phyloP scores from a whole-genome alignment of 2,329 filamentous ascomycete genomes.

The Thielaviopsis ethacetica region DNA sequence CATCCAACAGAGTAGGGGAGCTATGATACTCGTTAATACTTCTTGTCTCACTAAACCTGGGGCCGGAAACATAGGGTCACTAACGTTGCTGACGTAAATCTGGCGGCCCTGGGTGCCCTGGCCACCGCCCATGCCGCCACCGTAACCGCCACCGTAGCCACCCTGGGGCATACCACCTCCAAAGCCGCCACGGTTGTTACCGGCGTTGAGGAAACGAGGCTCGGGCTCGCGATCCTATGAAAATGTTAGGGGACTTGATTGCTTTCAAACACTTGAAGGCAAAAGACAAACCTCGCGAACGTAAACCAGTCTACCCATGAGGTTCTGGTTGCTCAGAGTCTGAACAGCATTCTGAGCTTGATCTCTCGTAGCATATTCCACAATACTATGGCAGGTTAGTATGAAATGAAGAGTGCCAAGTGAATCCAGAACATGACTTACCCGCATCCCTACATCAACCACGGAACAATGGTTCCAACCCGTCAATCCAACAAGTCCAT shows the following conservation, averaged over 20 bases:
- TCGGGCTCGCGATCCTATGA: constrained; percentile 88
- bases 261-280: neutral
- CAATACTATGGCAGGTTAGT: constrained; percentile 51
- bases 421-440: constrained; percentile 35
- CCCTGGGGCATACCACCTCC: constrained; percentile 22
- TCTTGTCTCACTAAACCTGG: constrained; percentile 17
- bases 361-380: constrained; percentile 99
- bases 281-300: constrained; percentile 66
- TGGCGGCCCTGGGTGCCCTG: constrained; percentile 52
- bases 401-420: neutral
- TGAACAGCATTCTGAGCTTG: constrained; percentile 96
- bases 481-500: constrained; percentile 98
- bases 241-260: neutral
- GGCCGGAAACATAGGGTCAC: constrained; percentile 29
- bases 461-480: constrained; percentile 68
- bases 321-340: constrained; percentile 95
- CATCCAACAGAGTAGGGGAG: constrained; percentile 94
- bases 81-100: constrained; percentile 96
- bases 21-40: constrained; percentile 30
- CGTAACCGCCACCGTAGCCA: constrained; percentile 33
- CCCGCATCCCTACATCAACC: constrained; percentile 99
- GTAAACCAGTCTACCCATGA: constrained; percentile 97
- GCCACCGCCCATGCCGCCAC: constrained; percentile 34
- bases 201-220: constrained; percentile 75
- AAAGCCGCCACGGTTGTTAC: constrained; percentile 45